Evolutionary conservation across 164 flowering plant species (phyloP), one percentile per base, ranked within the genome.

Genomic region (Nymphaea colorata): DNA sequence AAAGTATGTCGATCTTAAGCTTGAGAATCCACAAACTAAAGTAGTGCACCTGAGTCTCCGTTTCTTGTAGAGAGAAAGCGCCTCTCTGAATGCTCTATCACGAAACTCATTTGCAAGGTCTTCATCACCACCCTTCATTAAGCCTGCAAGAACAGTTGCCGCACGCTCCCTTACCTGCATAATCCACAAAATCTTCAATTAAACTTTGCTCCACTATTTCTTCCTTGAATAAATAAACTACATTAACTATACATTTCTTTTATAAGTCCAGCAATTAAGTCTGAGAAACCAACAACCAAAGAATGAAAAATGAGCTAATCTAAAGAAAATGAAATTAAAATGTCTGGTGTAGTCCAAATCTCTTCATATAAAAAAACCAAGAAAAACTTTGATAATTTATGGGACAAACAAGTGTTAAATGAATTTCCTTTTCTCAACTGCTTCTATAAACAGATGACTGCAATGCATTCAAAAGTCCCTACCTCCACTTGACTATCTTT

Each of bases 111-210:
- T 77, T 44, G 88, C 88, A 69, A 88, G 73, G 69, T 84, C 82
- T 75, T 78, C 89, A 76, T 88, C 93, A 64, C 88, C 94, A 43
- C 99, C 94, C 74, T 90, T 90, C 92, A 91, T 81, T 66, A 94
- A 77, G 64, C 96, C 96, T 43, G 99, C 96, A 72, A 94, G 82
- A 79, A 94, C 99, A 25, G 89, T 91, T 17, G 98, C 96, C 51
- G 98, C 99, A 79, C 91, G 98, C 85, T 94, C 96, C 72, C 98
- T 84, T 61, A 94, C 97, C 98, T 94, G 85, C 72, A 11, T 17
- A 61, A 10, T 61, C 43, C 63, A 41, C 43, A 68, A 64, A 57
- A 61, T 0, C 53, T 5, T 5, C 53, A 45, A 45, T 10, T 45
- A 45, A 45, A 10, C 53, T 10, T 45, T 45, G 5, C 10, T 10